Base-by-base conservation (phyloP, 2,329 filamentous ascomycete genomes). In the Fusarium tanahbumbuense region DNA sequence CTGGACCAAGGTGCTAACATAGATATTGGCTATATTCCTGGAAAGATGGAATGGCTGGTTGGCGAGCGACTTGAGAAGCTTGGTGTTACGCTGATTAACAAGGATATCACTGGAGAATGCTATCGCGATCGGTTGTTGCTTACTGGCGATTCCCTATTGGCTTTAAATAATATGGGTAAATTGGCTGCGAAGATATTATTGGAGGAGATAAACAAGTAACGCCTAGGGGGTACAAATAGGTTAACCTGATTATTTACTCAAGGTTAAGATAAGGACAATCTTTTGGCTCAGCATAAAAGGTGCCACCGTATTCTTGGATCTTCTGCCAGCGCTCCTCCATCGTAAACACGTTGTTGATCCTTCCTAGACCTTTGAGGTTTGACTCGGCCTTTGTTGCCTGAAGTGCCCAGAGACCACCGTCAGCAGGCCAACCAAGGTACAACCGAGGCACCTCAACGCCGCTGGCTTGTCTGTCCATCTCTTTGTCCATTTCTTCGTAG, bases 21-120 rank as follows among this genome's bases (percentile, higher is more conserved):
- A 1, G 56, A 60, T 18, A 60, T 60, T 25, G 56, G 56, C 5
- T 60, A 60, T 5, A 58, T 60, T 1, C 56, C 56, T 2, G 56
- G 56, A 10, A 60, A 60, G 52, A 60, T 60, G 56, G 56, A 60
- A 1, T 60, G 56, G 56, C 2, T 60, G 8, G 56, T 60, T 0
- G 56, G 56, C 0, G 56, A 60, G 5, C 0, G 30, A 1, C 56
- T 60, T 0, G 58, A 22, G 20, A 60, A 47, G 30, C 56, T 60
- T 2, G 56, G 56, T 0, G 41, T 60, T 0, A 60, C 23, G 2
- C 56, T 41, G 0, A 40, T 60, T 1, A 60, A 60, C 6, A 58
- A 60, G 20, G 42, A 41, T 1, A 60, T 60, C 2, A 45, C 56
- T 16, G 56, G 56, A 1, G 56, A 60, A 40, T 60, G 56, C 2